Evolutionary conservation across 208 protist species (phyloP).

Genomic region (Leishmania braziliensis): DNA sequence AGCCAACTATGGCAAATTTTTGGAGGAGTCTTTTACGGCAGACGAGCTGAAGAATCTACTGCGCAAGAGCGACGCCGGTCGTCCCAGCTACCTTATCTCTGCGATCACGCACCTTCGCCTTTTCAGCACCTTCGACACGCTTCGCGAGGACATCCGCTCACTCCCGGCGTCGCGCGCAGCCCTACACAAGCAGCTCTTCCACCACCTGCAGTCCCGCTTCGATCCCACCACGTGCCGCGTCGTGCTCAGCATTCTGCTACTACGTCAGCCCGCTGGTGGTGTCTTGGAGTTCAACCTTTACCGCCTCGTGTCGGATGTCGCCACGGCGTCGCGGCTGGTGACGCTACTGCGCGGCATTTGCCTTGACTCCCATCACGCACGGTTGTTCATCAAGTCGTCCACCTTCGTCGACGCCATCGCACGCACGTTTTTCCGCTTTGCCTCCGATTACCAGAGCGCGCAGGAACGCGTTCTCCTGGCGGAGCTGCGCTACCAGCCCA

Average conservation of each 20-base stretch:
- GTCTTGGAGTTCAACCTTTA: constrained; percentile 84
- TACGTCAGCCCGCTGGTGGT: constrained; percentile 59
- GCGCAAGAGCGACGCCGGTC: constrained; percentile 66
- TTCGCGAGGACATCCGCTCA: constrained; percentile 68
- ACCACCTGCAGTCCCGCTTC: constrained; percentile 59
- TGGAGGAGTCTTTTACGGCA: constrained; percentile 72
- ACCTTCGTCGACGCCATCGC: constrained; percentile 66
- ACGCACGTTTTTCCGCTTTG: constrained; percentile 42
- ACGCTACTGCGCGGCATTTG: constrained; percentile 73
- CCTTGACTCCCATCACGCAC: constrained; percentile 41
- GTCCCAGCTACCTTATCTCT: constrained; percentile 69
- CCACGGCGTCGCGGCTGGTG: constrained; percentile 72
- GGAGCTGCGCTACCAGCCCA: constrained; percentile 63
- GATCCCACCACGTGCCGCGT: constrained; percentile 44
- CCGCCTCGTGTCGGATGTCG: constrained; percentile 76
- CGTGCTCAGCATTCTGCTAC: constrained; percentile 69
- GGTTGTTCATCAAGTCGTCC: constrained; percentile 44
- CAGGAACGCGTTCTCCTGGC: constrained; percentile 60
- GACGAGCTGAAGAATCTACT: constrained; percentile 74
- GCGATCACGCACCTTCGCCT: constrained; percentile 78
- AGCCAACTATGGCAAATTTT: constrained; percentile 70
- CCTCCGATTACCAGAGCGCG: constrained; percentile 45
- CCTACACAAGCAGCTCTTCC: constrained; percentile 57
- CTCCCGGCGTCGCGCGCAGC: constrained; percentile 59
- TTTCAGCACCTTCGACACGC: constrained; percentile 82